Evolutionary conservation across 306 rosid genomes (phyloP), one percentile per base, ranked within the genome.

Genomic region (Luffa acutangula): DNA sequence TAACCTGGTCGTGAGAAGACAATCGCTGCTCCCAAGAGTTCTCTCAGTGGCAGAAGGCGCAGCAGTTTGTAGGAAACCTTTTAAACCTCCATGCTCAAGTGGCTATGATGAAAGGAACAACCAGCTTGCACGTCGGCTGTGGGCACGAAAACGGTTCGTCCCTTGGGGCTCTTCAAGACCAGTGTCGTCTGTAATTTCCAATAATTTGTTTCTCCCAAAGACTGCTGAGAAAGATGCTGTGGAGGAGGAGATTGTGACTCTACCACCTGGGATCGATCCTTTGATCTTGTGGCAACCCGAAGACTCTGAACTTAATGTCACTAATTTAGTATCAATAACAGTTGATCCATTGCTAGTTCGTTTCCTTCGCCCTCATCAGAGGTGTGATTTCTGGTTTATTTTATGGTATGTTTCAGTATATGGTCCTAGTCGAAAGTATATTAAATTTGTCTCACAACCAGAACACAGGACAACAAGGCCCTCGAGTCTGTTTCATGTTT

Each of bases 271-370:
- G 17, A 46, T 92, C 46, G 97, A 89, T 17, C 97, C 98, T 85
- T 86, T 94, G 57, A 77, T 92, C 53, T 83, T 94, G 80, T 94
- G 98, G 97, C 97, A 87, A 76, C 83, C 97, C 31, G 96, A 85
- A 57, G 87, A 88, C 52, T 76, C 18, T 3, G 90, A 85, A 51
- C 67, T 81, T 58, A 83, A 59, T 63, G 79, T 81, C 84, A 62
- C 82, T 75, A 65, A 78, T 84, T 80, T 83, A 52, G 79, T 79
- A 52, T 80, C 87, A 52, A 91, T 94, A 45, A 46, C 78, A 9
- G 98, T 94, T 43, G 97, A 92, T 64, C 88, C 97, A 0, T 82
- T 94, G 87, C 98, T 94, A 79, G 95, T 92, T 84, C 94, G 91
- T 52, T 94, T 85, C 81, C 97, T 94, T 70, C 91, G 97, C 54